Evolutionary conservation across 257 asterid genomes (phyloP), one percentile per base, ranked within the genome.

Genomic region (Solanum dulcamara): DNA sequence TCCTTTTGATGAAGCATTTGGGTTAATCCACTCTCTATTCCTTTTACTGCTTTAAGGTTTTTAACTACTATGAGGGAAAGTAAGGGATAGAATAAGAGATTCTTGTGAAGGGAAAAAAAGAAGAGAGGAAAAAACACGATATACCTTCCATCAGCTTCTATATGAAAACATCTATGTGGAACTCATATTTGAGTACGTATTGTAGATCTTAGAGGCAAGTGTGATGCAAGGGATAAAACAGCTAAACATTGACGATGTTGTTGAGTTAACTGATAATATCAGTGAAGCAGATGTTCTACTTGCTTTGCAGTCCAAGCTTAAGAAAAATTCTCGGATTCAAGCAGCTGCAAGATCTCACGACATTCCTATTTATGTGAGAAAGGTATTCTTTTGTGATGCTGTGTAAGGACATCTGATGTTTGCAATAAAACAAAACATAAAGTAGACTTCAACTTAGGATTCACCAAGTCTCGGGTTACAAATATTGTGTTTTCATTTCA

Each of bases 301-400:
- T 84, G 99, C 96, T 68, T 87, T 96, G 91, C 98, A 93, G 89
- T 92, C 98, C 87, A 96, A 92, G 94, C 94, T 96, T 85, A 96
- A 89, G 89, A 96, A 94, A 93, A 96, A 96, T 86, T 86, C 99
- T 85, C 91, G 94, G 89, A 94, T 96, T 89, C 99, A 96, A 93
- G 95, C 97, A 72, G 99, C 98, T 37, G 97, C 98, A 64, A 94
- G 89, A 89, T 90, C 99, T 83, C 97, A 88, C 42, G 95, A 96
- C 86, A 92, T 95, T 92, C 99, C 98, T 85, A 90, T 91, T 87
- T 96, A 94, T 91, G 85, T 91, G 44, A 84, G 92, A 64, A 96
- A 96, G 97, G 99, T 92, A 88, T 83, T 81, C 55, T 28, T 35
- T 77, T 46, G 15, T 75, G 38, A 26, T 77, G 30, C 83, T 3